phyloP scores from a whole-genome alignment of 441 rosid species.

The Pelargonium australe region DNA sequence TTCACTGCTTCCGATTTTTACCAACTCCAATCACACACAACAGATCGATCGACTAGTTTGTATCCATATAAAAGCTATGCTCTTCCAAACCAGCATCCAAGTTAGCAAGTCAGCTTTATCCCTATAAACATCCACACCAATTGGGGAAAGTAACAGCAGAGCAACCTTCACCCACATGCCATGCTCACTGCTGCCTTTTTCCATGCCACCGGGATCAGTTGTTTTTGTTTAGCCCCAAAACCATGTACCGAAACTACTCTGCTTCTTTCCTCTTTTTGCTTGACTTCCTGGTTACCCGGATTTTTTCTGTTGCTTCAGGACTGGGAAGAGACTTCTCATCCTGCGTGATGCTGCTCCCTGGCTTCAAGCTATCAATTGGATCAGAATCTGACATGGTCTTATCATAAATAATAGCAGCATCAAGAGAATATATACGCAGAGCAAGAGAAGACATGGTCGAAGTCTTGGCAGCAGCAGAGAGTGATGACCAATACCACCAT shows the following conservation, averaged over 20 bases:
- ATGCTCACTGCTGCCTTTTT: conserved; percentile 7
- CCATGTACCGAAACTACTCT: conserved; percentile 22
- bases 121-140: conserved; percentile 27
- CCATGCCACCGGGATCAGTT: conserved; percentile 16
- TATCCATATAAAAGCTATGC: too few relatives aligned
- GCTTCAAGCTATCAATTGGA: conserved; percentile 36
- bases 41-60: conserved; percentile 4
- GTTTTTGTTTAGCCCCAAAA: neutral
- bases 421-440: conserved; percentile 74
- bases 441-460: conserved; percentile 79
- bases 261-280: conserved; percentile 87
- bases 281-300: conserved; percentile 55
- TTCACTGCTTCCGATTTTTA: conserved; percentile 19
- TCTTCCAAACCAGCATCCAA: conserved; percentile 27
- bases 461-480: conserved; percentile 80
- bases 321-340: conserved; percentile 37
- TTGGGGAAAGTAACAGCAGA: conserved; percentile 19
- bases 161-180: too few relatives aligned
- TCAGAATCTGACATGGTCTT: conserved; percentile 32
- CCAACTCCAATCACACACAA: conserved; percentile 10
- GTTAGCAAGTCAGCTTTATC: conserved; percentile 33
- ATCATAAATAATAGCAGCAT: conserved; percentile 74
- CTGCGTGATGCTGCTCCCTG: conserved; percentile 19
- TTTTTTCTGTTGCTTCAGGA: conserved; percentile 52
- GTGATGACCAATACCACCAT: conserved; percentile 99